phyloP scores from a whole-genome alignment of 2,329 filamentous ascomycete genomes.

The Phoma sp. region DNA sequence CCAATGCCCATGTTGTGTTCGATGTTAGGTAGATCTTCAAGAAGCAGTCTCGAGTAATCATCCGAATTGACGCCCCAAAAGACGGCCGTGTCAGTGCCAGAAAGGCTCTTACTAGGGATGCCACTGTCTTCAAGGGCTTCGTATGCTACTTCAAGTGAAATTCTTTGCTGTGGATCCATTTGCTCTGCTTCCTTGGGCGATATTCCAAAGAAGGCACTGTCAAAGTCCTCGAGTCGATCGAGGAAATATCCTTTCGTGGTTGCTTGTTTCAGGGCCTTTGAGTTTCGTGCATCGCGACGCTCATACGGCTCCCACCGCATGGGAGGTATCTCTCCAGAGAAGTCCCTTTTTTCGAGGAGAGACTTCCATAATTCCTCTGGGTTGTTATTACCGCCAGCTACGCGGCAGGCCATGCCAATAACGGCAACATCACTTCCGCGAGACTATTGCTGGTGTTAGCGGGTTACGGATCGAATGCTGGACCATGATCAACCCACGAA shows the following conservation, averaged over 20 bases:
- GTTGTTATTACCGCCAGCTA: conserved; percentile 15
- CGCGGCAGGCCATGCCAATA: conserved; percentile 21
- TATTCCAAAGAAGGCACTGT: conserved; percentile 41
- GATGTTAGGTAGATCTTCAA: conserved; percentile 22
- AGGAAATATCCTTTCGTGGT: conserved; percentile 23
- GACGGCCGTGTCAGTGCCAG: conserved; percentile 33
- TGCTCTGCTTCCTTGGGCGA: conserved; percentile 28
- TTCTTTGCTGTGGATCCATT: conserved; percentile 38
- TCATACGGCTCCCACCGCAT: conserved; percentile 15
- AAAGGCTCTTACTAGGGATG: conserved; percentile 6
- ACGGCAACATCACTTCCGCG: conserved; percentile 9
- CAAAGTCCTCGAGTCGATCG: conserved; percentile 42
- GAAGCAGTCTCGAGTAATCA: conserved; percentile 19
- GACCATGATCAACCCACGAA: conserved; percentile 1
- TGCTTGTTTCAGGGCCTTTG: conserved; percentile 9
- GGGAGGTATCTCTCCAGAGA: conserved; percentile 8
- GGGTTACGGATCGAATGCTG: neutral
- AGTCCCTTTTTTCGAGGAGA: conserved; percentile 20
- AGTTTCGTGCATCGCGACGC: conserved; percentile 5
- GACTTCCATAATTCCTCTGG: conserved; percentile 22
- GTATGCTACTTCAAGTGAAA: conserved; percentile 34
- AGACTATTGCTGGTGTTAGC: neutral
- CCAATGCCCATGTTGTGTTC: conserved; percentile 29
- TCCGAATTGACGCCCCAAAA: conserved; percentile 24
- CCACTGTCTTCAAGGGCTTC: conserved; percentile 49